Evolutionary conservation across 805 yeast species (phyloP).

Genomic region (Candida saitoana): DNA sequence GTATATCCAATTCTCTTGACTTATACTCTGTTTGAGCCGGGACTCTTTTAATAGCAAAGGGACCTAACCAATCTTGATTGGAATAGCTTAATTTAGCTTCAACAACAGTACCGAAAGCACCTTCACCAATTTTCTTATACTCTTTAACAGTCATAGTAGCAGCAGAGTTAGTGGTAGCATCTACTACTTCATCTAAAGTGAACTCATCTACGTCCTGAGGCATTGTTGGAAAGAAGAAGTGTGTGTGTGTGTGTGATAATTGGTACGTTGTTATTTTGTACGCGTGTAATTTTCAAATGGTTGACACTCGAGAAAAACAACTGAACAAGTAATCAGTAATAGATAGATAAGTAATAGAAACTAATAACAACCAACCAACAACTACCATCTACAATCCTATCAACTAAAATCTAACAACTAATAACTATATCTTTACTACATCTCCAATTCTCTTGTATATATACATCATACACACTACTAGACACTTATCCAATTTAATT

Average conservation of each 20-base stretch:
- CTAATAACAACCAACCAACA: too few species aligned
- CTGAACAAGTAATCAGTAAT: too few species aligned
- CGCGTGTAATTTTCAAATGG: not conserved
- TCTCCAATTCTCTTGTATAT: too few species aligned
- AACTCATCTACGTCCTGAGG: constrained; percentile 23
- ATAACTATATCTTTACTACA: too few species aligned
- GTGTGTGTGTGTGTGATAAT: not conserved
- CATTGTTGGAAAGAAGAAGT: constrained; percentile 1
- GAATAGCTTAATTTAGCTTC: constrained; percentile 55
- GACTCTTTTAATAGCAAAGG: constrained; percentile 78
- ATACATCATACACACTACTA: too few species aligned
- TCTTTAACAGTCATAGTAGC: constrained; percentile 68
- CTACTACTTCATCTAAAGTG: constrained; percentile 46
- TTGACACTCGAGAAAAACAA: too few species aligned
- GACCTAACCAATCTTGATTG: constrained; percentile 57
- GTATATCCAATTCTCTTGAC: constrained; percentile 72
- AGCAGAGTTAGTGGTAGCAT: constrained; percentile 49
- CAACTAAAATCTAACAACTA: too few species aligned
- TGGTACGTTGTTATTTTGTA: too few species aligned
- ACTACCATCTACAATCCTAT: too few species aligned
- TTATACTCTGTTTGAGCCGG: constrained; percentile 87
- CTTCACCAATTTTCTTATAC: constrained; percentile 74
- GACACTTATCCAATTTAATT: too few species aligned
- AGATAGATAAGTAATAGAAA: too few species aligned
- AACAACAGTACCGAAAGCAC: constrained; percentile 82